A percentile compares a stretch with the other conserved stretches of the same genome.
These are phyloP conservation scores for Heliosperma pusillum DNA, from an alignment of 148 eudicot species.

Conservation along the genomic window DNA sequence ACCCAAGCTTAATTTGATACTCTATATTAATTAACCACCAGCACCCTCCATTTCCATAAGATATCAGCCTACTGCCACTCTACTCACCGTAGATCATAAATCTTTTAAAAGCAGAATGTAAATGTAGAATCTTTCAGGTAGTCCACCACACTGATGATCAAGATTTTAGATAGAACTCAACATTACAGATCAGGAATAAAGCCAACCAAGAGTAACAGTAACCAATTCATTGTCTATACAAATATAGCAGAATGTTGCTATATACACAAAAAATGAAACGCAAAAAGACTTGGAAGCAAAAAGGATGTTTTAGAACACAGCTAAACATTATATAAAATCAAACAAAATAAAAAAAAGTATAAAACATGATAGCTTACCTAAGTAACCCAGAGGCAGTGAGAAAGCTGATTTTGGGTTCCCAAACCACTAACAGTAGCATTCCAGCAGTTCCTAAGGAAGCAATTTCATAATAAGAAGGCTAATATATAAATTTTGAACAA, in stretches of 20 bases:
- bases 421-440: constrained; percentile 81
- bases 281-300: background rate
- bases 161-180: background rate
- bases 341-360: too few species aligned
- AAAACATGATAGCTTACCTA: constrained; percentile 39
- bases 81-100: too few species aligned
- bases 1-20: too few species aligned
- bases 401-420: constrained; percentile 77
- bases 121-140: too few species aligned
- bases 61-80: too few species aligned
- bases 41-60: background rate
- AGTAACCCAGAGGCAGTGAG: constrained; percentile 62
- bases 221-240: background rate
- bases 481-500: too few species aligned
- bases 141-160: too few species aligned
- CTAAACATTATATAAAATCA: too few species aligned
- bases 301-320: background rate
- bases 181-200: background rate
- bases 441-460: constrained; percentile 75
- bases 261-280: background rate
- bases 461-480: constrained; percentile 4
- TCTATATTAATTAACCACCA: background rate
- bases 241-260: background rate
- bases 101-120: too few species aligned
- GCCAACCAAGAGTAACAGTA: background rate